Evolutionary conservation across 441 rosid genomes (phyloP), one percentile per base, ranked within the genome.

Genomic region (Erodium chrysanthum): DNA sequence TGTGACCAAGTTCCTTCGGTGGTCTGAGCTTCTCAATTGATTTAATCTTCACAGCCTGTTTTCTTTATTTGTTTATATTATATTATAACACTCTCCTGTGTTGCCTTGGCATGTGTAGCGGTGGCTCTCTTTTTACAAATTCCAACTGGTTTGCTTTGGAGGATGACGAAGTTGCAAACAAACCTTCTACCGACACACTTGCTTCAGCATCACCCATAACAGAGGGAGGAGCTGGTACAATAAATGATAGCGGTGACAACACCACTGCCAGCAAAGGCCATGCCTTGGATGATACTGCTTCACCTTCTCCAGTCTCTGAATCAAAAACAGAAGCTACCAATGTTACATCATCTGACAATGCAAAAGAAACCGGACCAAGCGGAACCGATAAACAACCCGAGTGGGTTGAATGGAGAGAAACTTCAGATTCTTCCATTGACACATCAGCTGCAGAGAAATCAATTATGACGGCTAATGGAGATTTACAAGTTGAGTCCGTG

Each of bases 361-460:
- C 74, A 18, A 76, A 82, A 68, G 88, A 80, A 74, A 67, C 75
- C 50, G 90, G 73, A 67, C 54, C 66, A 5, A 44, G 70, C 65
- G 64, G 72, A 61, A 75, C 79, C 68, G 94, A 85, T 59, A 86
- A 82, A 61, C 80, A 85, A 23, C 80, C 89, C 18, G 86, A 76
- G 15, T 88, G 96, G 96, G 96, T 92, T 58, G 96, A 92, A 69
- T 90, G 96, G 98, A 82, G 91, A 76, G 96, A 88, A 79, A 86
- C 83, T 50, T 83, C 85, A 0, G 91, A 85, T 72, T 67, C 82
- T 72, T 67, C 82, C 64, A 70, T 68, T 67, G 82, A 80, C 46
- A 80, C 82, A 5, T 33, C 40, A 5, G 40, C 40, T 33, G 40
- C 5, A 25, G 71, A 71, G 62, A 82, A 80, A 77, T 67, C 82